Evolutionary conservation across 805 yeast genomes (phyloP).

Genomic region (Starmera amethionina): DNA sequence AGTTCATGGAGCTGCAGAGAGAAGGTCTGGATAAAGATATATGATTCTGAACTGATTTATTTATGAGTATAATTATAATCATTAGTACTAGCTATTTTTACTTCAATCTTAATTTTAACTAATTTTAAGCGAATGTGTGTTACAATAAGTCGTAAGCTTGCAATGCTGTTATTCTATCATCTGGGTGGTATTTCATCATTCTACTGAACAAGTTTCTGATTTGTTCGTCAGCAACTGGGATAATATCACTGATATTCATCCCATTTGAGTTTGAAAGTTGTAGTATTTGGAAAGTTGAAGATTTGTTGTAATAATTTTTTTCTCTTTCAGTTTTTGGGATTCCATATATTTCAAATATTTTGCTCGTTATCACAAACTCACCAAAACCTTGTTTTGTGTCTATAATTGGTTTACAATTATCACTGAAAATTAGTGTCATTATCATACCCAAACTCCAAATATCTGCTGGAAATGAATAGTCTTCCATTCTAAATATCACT

Average conservation of each 20-base stretch:
- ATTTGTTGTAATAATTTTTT: slow-evolving; percentile 30
- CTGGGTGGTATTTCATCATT: slow-evolving; percentile 34
- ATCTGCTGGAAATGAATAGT: slow-evolving; percentile 50
- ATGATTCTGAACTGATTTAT: too few relatives aligned
- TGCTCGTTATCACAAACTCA: slow-evolving; percentile 50
- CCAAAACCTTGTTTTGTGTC: slow-evolving; percentile 29
- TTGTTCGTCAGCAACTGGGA: slow-evolving; percentile 25
- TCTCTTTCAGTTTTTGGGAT: slow-evolving; percentile 40
- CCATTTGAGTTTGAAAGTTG: slow-evolving; percentile 17
- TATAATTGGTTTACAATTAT: slow-evolving; percentile 27
- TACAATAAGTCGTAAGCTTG: background rate
- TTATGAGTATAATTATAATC: too few relatives aligned
- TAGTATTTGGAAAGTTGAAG: slow-evolving; percentile 25
- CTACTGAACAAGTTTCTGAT: slow-evolving; percentile 23
- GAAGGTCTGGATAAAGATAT: too few relatives aligned
- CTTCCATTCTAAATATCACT: slow-evolving; percentile 46
- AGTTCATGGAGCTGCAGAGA: slow-evolving; percentile 16
- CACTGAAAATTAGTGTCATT: slow-evolving; percentile 39
- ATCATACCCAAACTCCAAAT: slow-evolving; percentile 67
- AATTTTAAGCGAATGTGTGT: too few relatives aligned
- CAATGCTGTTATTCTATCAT: slow-evolving; percentile 21
- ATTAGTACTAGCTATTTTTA: too few relatives aligned
- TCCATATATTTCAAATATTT: slow-evolving; percentile 50
- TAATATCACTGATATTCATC: slow-evolving; percentile 13
- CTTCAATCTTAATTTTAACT: too few relatives aligned